Evolutionary conservation across 1,284 basidiomycete species (phyloP).

Genomic region (Leccinum fuscescens): DNA sequence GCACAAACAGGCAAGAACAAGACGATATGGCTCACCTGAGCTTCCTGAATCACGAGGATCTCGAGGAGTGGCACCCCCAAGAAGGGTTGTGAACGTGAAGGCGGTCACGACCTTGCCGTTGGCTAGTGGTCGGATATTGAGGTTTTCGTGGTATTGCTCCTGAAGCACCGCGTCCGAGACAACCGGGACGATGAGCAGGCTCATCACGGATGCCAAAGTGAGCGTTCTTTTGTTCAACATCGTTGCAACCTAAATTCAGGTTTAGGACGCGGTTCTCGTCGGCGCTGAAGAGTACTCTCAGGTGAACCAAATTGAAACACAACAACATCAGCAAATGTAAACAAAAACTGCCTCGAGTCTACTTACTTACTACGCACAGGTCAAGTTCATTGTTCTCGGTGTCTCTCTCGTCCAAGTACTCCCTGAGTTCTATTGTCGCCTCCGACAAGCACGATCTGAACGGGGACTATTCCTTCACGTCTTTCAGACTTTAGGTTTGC

Average conservation of each 20-base stretch:
- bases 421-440: neutral
- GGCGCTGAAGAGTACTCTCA: too few relatives aligned
- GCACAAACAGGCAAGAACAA: neutral
- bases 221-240: constrained; percentile 9
- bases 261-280: too few relatives aligned
- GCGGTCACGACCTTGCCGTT: constrained; percentile 83
- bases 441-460: neutral
- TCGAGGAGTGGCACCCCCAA: constrained; percentile 52
- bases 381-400: neutral
- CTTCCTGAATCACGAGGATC: constrained; percentile 47
- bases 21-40: constrained; percentile 39
- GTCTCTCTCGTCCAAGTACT: neutral
- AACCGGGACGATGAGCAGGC: constrained; percentile 12
- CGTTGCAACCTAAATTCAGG: neutral
- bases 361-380: too few relatives aligned
- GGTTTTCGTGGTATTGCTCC: constrained; percentile 66
- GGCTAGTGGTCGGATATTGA: constrained; percentile 71
- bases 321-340: neutral
- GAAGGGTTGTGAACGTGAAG: constrained; percentile 80
- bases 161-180: constrained; percentile 1
- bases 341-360: neutral
- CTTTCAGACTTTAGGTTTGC: neutral
- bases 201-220: constrained; percentile 4
- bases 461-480: neutral
- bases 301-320: neutral